These are phyloP conservation scores for Hypoxylon sp. DNA, from an alignment of 2,329 filamentous ascomycete species.

Conservation along the genomic window DNA sequence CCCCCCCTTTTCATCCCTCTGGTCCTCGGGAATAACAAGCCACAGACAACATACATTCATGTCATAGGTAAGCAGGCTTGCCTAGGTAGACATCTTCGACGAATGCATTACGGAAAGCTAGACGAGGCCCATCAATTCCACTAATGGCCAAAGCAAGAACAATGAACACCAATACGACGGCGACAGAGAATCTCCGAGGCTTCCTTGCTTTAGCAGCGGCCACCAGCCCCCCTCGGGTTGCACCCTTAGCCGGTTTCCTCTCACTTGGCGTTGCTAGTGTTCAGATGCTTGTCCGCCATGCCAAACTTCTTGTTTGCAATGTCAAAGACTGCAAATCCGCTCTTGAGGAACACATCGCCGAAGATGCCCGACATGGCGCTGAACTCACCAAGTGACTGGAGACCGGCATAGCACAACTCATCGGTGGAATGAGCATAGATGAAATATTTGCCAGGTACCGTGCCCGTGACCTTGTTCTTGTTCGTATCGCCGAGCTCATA, in stretches of 20 bases:
- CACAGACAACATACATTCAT: conserved; percentile 13
- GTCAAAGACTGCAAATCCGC: conserved; percentile 77
- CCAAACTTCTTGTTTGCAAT: conserved; percentile 55
- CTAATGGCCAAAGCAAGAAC: conserved; percentile 18
- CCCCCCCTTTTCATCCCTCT: conserved; percentile 19
- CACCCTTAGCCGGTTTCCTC: conserved; percentile 5
- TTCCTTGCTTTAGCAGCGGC: not conserved
- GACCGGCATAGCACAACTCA: conserved; percentile 75
- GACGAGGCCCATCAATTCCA: conserved; percentile 11
- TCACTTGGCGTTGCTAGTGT: conserved; percentile 38
- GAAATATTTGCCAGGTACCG: conserved; percentile 62
- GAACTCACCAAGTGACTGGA: conserved; percentile 64
- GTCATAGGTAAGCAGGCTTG: too few species aligned
- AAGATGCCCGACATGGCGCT: conserved; percentile 70
- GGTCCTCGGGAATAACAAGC: conserved; percentile 3
- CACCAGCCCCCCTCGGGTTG: too few species aligned
- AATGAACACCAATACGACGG: conserved; percentile 1
- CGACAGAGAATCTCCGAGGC: not conserved
- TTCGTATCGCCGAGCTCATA: conserved; percentile 60
- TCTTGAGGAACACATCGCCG: conserved; percentile 82
- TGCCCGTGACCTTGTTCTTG: conserved; percentile 55
- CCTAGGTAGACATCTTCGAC: conserved; percentile 7
- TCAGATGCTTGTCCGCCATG: conserved; percentile 51
- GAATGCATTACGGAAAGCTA: not conserved
- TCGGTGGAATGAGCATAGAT: conserved; percentile 61